Base-by-base conservation (phyloP, 192 early-diverging fungal genomes). In the Linnemannia exigua region DNA sequence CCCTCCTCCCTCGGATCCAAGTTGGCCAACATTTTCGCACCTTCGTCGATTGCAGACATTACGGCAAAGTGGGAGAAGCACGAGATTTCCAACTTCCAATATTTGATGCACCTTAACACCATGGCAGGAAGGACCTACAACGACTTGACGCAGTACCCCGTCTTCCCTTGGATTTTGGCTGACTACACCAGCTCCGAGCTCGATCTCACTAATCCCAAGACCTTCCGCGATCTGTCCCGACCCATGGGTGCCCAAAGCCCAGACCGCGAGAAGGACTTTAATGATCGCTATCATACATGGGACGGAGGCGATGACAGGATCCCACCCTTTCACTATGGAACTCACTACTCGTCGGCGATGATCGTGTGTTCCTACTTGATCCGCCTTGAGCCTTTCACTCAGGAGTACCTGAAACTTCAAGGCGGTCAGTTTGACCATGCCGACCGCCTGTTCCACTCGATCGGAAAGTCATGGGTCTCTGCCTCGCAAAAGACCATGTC, bases 21-120 rank as follows among this genome's bases (percentile, higher is more conserved):
- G 48, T 88, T 95, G 6, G 81, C 89, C 20, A 94, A 92, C 70
- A 89, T 96, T 37, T 94, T 94, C 79, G 90, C 90, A 33, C 92
- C 88, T 17, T 91, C 93, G 19, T 90, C 90, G 1, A 88, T 95
- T 47, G 89, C 88, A 11, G 93, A 94, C 36, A 85, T 97, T 72
- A 96, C 95, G 0, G 92, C 95, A 74, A 89, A 91, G 48, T 99
- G 98, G 98, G 92, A 95, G 77, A 91, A 90, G 38, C 88, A 95
- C 33, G 96, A 98, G 82, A 94, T 99, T 51, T 94, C 94, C 63
- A 99, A 99, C 77, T 99, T 98, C 87, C 97, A 99, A 84, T 99
- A 99, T 71, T 76, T 99, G 72, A 98, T 98, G 96, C 91, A 93
- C 47, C 90, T 99, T 14, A 99, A 99, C 85, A 96, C 96, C 0